Percentiles rank a stretch among this genome's conserved stretches.
These are phyloP conservation scores for Leucocoprinus sp. DNA, from an alignment of 768 basidiomycete species.

Conservation along the genomic window DNA sequence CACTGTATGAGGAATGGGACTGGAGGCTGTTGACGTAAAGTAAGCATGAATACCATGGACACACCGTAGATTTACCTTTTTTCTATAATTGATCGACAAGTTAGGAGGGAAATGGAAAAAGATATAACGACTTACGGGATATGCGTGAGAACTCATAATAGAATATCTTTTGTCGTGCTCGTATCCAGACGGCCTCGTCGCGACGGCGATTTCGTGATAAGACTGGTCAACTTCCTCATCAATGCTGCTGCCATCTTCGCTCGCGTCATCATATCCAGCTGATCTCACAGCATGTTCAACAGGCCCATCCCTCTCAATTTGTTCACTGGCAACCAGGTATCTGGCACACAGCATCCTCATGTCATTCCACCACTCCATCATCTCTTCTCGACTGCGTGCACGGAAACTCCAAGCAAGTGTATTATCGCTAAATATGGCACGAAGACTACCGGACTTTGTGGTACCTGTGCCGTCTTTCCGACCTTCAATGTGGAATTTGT, in stretches of 20 bases:
- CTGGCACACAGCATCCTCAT: conserved; percentile 87
- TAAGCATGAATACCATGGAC: neutral
- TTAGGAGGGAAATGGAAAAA: neutral
- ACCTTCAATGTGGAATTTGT: conserved; percentile 98
- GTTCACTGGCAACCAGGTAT: conserved; percentile 90
- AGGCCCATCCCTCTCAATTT: conserved; percentile 86
- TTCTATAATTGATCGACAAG: conserved; percentile 20
- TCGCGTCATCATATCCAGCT: conserved; percentile 78
- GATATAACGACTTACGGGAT: neutral
- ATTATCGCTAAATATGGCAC: conserved; percentile 26
- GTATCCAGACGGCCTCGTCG: conserved; percentile 4
- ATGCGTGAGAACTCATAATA: conserved; percentile 5
- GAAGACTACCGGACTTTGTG: conserved; percentile 39
- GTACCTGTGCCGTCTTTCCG: conserved; percentile 74
- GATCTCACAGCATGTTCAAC: conserved; percentile 87
- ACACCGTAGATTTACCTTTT: conserved; percentile 7
- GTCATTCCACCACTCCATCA: conserved; percentile 99
- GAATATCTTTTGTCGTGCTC: neutral
- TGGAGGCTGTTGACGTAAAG: too few species aligned
- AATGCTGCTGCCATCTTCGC: conserved; percentile 42
- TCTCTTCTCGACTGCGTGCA: conserved; percentile 82
- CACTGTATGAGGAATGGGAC: too few species aligned
- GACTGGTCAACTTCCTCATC: conserved; percentile 31
- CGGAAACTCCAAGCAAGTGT: conserved; percentile 81
- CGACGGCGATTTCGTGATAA: conserved; percentile 27